phyloP scores from a whole-genome alignment of 805 yeast genomes.

The Ogataea henricii region DNA sequence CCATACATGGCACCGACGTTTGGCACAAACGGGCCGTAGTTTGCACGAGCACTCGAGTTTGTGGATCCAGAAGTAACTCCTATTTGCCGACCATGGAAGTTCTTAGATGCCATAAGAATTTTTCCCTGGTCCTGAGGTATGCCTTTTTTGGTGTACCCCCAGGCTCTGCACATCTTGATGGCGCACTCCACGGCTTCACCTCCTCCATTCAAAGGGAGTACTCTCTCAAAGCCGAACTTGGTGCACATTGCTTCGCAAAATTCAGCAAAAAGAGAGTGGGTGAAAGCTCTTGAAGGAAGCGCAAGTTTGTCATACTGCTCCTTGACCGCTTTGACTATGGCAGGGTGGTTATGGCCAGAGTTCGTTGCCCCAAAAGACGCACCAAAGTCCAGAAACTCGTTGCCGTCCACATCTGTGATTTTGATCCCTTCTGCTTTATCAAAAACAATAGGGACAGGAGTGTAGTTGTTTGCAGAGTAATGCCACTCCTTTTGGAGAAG shows the following conservation, averaged over 20 bases:
- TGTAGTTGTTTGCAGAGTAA: slow-evolving; percentile 32
- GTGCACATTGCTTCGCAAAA: slow-evolving; percentile 32
- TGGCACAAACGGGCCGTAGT: slow-evolving; percentile 36
- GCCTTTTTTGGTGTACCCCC: slow-evolving; percentile 34
- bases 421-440: slow-evolving; percentile 25
- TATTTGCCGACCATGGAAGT: slow-evolving; percentile 42
- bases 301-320: slow-evolving; percentile 35
- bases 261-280: slow-evolving; percentile 27
- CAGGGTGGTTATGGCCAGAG: slow-evolving; percentile 33
- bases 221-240: slow-evolving; percentile 29
- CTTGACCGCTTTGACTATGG: slow-evolving; percentile 32
- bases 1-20: slow-evolving; percentile 34
- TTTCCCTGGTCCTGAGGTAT: slow-evolving; percentile 29
- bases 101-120: slow-evolving; percentile 36
- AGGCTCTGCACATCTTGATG: slow-evolving; percentile 38
- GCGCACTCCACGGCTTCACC: slow-evolving; percentile 42
- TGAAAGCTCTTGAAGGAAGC: slow-evolving; percentile 32
- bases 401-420: slow-evolving; percentile 30
- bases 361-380: slow-evolving; percentile 33
- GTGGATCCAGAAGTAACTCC: slow-evolving; percentile 42
- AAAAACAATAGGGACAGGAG: slow-evolving; percentile 32
- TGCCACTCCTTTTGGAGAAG: slow-evolving; percentile 20
- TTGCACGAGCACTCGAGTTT: slow-evolving; percentile 35
- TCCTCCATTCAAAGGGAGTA: slow-evolving; percentile 37
- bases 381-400: slow-evolving; percentile 29